phyloP scores from a whole-genome alignment of 352 stramenopile species.

The Phytophthora ohioensis region DNA sequence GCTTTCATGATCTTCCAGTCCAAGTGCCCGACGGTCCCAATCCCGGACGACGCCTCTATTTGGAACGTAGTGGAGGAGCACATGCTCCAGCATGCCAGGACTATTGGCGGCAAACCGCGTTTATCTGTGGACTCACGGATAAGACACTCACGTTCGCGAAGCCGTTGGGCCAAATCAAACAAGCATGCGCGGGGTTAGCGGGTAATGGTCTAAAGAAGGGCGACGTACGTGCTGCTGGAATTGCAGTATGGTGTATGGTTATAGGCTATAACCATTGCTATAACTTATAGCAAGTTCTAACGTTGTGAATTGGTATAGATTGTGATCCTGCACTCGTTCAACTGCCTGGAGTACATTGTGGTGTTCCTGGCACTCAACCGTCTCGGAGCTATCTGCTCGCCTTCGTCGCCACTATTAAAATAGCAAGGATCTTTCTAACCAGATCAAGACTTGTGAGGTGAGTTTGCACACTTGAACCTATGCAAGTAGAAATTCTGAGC shows the following conservation, averaged over 20 bases:
- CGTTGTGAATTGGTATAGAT: slow-evolving; percentile 39
- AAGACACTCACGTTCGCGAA: slow-evolving; percentile 46
- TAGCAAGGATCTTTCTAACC: slow-evolving; percentile 36
- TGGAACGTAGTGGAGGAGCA: slow-evolving; percentile 49
- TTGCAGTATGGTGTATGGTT: background rate
- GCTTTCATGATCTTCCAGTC: slow-evolving; percentile 54
- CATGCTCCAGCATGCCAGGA: slow-evolving; percentile 21
- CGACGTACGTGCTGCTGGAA: slow-evolving; percentile 41
- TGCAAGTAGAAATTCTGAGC: slow-evolving; percentile 1
- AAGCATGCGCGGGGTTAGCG: slow-evolving; percentile 47
- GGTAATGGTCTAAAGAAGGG: slow-evolving; percentile 49
- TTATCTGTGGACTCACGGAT: slow-evolving; percentile 57
- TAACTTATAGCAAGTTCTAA: slow-evolving; percentile 21
- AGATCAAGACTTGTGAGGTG: slow-evolving; percentile 38
- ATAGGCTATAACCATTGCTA: background rate
- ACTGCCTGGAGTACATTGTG: slow-evolving; percentile 64
- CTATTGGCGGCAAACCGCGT: slow-evolving; percentile 37
- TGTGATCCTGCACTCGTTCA: slow-evolving; percentile 59
- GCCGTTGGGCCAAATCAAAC: slow-evolving; percentile 31
- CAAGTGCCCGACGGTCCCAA: slow-evolving; percentile 30
- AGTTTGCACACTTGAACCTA: background rate
- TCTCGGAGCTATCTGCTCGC: slow-evolving; percentile 51
- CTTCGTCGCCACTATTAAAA: slow-evolving; percentile 51
- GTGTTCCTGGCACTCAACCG: slow-evolving; percentile 53
- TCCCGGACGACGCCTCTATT: slow-evolving; percentile 46